A percentile compares a stretch with the other conserved stretches of the same genome.
Evolutionary conservation across 768 basidiomycete species (phyloP).

Genomic region (Dentipellis fragilis): DNA sequence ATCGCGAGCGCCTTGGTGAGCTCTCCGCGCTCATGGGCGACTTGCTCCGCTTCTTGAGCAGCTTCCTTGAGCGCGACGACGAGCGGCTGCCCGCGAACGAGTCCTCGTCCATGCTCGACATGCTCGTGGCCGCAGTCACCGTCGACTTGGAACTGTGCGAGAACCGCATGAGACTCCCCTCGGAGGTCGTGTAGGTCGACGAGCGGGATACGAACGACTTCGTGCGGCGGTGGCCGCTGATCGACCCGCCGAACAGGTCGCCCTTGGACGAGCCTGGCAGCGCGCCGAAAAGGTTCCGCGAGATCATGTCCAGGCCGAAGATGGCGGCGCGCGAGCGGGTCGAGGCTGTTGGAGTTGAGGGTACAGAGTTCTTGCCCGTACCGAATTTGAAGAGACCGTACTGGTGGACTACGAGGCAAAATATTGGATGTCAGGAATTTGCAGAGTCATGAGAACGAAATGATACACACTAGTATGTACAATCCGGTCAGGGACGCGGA

Average conservation of each 20-base stretch:
- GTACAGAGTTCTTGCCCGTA: slow-evolving; percentile 67
- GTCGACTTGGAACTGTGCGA: slow-evolving; percentile 65
- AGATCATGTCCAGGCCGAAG: slow-evolving; percentile 83
- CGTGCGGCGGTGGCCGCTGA: slow-evolving; percentile 55
- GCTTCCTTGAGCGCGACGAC: slow-evolving; percentile 36
- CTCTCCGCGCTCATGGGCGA: slow-evolving; percentile 28
- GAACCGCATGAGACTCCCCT: slow-evolving; percentile 62
- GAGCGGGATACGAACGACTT: slow-evolving; percentile 67
- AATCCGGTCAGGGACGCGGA: slow-evolving; percentile 62
- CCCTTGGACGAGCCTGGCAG: slow-evolving; percentile 59
- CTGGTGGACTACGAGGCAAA: slow-evolving; percentile 54
- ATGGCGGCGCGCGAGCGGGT: slow-evolving; percentile 72
- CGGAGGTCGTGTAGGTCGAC: slow-evolving; percentile 62
- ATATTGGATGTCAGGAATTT: slow-evolving; percentile 2
- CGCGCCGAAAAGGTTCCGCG: slow-evolving; percentile 75
- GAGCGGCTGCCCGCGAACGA: slow-evolving; percentile 33
- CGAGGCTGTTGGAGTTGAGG: slow-evolving; percentile 74
- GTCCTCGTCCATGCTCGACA: slow-evolving; percentile 53
- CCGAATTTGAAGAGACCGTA: slow-evolving; percentile 85
- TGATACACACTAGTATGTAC: slow-evolving; percentile 68
- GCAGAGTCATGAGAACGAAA: not conserved
- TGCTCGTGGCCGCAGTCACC: slow-evolving; percentile 49
- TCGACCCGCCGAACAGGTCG: slow-evolving; percentile 69
- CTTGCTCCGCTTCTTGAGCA: slow-evolving; percentile 32
- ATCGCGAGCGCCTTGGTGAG: slow-evolving; percentile 17